phyloP scores from a whole-genome alignment of 345 rosid species.

The Populus deltoides region DNA sequence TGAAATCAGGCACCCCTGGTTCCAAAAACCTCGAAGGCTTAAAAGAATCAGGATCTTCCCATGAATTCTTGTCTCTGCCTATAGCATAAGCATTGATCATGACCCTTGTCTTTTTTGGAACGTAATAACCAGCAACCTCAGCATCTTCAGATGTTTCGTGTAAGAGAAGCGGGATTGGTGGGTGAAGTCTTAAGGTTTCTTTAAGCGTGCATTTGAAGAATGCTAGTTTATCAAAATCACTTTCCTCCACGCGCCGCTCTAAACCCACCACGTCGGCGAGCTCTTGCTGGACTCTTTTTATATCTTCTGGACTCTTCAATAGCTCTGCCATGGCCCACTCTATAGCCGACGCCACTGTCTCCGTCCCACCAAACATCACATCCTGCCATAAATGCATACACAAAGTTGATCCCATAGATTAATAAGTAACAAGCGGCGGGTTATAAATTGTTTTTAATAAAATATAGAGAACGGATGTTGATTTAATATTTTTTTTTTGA shows the following conservation, averaged over 20 bases:
- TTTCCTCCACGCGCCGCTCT: constrained; percentile 67
- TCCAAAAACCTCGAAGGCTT: constrained; percentile 70
- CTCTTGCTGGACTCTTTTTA: constrained; percentile 66
- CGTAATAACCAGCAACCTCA: constrained; percentile 53
- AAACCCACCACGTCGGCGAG: constrained; percentile 73
- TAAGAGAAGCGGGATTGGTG: constrained; percentile 91
- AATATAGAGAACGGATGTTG: too few species aligned
- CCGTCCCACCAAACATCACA: constrained; percentile 98
- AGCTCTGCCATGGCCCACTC: constrained; percentile 89
- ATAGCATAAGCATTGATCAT: constrained; percentile 82
- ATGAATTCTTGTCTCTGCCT: constrained; percentile 61
- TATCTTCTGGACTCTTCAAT: constrained; percentile 62
- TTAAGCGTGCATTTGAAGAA: constrained; percentile 63
- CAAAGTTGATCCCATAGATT: not conserved
- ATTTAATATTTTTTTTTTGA: too few species aligned
- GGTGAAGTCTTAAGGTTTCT: constrained; percentile 83
- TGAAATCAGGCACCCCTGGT: constrained; percentile 64
- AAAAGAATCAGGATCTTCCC: constrained; percentile 75
- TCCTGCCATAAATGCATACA: constrained; percentile 41
- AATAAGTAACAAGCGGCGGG: too few species aligned
- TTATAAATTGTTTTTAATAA: too few species aligned
- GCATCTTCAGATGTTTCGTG: constrained; percentile 77
- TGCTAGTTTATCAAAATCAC: constrained; percentile 60
- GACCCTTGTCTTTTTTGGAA: constrained; percentile 64
- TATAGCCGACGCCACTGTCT: constrained; percentile 90